Evolutionary conservation across 805 yeast species (phyloP), one percentile per base, ranked within the genome.

Genomic region (Yarrowia yakushimensis): DNA sequence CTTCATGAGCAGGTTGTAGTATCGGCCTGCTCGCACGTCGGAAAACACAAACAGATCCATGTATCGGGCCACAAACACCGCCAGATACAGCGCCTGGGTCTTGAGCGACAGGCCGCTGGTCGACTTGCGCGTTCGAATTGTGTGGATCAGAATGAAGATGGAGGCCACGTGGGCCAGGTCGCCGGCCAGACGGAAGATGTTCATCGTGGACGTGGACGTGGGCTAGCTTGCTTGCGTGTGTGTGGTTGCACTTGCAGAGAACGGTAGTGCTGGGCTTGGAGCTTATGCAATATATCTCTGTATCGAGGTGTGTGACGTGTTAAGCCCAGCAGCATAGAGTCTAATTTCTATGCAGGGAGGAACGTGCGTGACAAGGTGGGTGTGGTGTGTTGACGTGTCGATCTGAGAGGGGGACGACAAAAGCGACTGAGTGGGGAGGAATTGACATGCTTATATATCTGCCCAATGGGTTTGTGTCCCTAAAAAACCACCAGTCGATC

Each of bases 91-190:
- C 1, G 82, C 77, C 72, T 94, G 98, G 0, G 98, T 89, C 76
- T 93, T 93, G 71, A 89, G 77, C 1, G 97, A 91, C 54, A 94
- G 82, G 45, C 99, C 99, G 30, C 84, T 82, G 50, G 88, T 85
- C 7, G 96, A 85, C 65, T 78, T 78, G 62, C 87, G 81, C 6
- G 76, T 70, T 60, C 78, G 81, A 67, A 94, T 90, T 41, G 90
- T 83, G 62, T 84, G 85, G 57, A 93, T 77, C 66, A 94, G 79
- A 62, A 94, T 82, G 64, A 88, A 77, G 55, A 90, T 88, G 68
- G 96, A 85, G 17, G 87, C 84, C 73, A 90, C 76, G 72, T 94
- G 99, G 50, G 94, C 83, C 62, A 90, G 70, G 71, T 94, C 99
- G 28, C 93, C 96, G 36, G 54, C 46, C 61, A 55, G 37, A n/a